Evolutionary conservation across 441 rosid species (phyloP).

Genomic region (Euphorbia corollata): DNA sequence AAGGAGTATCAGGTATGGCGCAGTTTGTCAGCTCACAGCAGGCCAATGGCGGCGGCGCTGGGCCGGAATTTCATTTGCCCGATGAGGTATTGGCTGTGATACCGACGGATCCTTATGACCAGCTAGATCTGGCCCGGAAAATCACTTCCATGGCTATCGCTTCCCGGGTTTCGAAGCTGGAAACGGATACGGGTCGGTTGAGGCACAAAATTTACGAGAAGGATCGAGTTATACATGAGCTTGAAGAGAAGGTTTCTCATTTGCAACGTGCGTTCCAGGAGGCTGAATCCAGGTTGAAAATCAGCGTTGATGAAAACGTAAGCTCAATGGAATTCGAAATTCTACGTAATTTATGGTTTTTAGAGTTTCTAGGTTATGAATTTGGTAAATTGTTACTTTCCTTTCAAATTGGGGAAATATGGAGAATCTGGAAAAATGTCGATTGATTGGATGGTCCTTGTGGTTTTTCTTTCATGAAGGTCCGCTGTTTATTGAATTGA

Average conservation of each 20-base stretch:
- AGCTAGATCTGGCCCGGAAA: constrained; percentile 84
- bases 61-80: constrained; percentile 52
- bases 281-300: constrained; percentile 49
- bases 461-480: not conserved
- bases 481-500: not conserved
- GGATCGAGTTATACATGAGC: constrained; percentile 50
- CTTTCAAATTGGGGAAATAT: constrained; percentile 1
- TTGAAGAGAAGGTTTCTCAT: constrained; percentile 41
- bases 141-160: constrained; percentile 86
- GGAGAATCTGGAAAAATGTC: not conserved
- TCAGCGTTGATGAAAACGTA: constrained; percentile 63
- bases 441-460: not conserved
- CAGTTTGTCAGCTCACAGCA: constrained; percentile 16
- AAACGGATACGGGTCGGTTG: constrained; percentile 51
- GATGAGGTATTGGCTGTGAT: constrained; percentile 69
- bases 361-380: not conserved
- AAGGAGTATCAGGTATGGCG: constrained; percentile 14
- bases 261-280: constrained; percentile 46
- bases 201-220: constrained; percentile 50
- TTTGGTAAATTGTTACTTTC: not conserved
- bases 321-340: constrained; percentile 6
- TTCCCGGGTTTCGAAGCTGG: constrained; percentile 65
- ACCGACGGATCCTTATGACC: constrained; percentile 75
- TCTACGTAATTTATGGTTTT: not conserved
- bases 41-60: constrained; percentile 21